Conservation (phyloP, 139 green algal species). For the Tetradesmus lagerheimii region DNA sequence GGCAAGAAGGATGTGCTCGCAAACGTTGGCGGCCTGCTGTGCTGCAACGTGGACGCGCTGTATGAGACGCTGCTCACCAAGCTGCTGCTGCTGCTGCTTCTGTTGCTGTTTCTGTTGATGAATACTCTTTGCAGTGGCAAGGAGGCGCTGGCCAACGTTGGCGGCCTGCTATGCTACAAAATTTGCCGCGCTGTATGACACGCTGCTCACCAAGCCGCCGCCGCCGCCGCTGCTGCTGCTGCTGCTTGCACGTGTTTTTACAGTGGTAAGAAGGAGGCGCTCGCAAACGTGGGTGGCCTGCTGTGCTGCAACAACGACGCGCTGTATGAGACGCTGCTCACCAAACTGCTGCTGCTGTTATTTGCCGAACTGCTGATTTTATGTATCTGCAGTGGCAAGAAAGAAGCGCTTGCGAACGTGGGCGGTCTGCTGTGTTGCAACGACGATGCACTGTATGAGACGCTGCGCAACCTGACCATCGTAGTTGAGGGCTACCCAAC, state of each 20-base stretch:
- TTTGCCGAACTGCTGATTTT: neutral
- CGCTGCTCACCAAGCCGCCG: neutral
- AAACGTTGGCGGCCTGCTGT: constrained; percentile 31
- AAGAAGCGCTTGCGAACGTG: constrained; percentile 47
- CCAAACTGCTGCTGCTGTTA: neutral
- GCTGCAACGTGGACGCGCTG: constrained; percentile 10
- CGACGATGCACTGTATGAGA: constrained; percentile 40
- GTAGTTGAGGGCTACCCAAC: constrained; percentile 45
- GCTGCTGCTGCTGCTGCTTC: neutral
- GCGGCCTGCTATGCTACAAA: too few species aligned
- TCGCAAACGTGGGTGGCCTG: constrained; percentile 22
- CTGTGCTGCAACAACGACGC: constrained; percentile 29
- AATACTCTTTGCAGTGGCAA: too few species aligned
- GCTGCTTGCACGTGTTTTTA: too few species aligned
- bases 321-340: neutral
- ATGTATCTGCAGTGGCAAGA: constrained; percentile 34
- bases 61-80: neutral
- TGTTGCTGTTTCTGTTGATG: too few species aligned
- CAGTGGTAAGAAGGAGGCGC: constrained; percentile 45
- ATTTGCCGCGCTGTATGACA: too few species aligned
- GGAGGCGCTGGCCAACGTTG: too few species aligned
- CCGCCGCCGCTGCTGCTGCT: neutral
- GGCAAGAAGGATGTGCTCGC: constrained; percentile 41
- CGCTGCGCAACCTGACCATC: constrained; percentile 51
- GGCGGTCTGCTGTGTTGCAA: constrained; percentile 52